Percentiles rank a stretch among this genome's conserved stretches.
phyloP scores from a whole-genome alignment of 305 asterid genomes.

The Euphrasia arctica region DNA sequence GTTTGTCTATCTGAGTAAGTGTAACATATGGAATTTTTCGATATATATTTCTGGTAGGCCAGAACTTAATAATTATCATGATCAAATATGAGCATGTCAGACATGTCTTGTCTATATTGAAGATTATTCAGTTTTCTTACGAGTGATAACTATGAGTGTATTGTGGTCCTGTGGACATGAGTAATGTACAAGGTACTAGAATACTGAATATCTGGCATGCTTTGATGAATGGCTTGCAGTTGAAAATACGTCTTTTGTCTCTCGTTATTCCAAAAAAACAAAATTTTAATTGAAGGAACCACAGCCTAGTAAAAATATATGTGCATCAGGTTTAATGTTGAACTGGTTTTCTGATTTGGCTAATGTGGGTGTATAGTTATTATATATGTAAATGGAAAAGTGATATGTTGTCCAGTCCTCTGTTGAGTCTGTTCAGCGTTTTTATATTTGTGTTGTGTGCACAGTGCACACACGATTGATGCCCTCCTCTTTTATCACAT shows the following conservation, averaged over 20 bases:
- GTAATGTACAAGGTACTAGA: constrained; percentile 12
- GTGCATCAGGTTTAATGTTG: neutral
- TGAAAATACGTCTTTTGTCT: constrained; percentile 11
- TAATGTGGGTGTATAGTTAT: constrained; percentile 2
- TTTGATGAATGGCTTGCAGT: constrained; percentile 15
- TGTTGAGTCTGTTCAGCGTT: neutral
- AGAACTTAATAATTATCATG: constrained; percentile 7
- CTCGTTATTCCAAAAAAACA: constrained; percentile 14
- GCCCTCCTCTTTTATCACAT: neutral
- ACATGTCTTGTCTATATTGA: constrained; percentile 14
- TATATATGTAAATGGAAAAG: constrained; percentile 2
- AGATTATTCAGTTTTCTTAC: constrained; percentile 12
- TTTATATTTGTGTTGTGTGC: neutral
- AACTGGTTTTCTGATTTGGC: constrained; percentile 12
- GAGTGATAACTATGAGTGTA: constrained; percentile 20
- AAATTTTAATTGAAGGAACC: neutral
- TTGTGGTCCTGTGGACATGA: neutral
- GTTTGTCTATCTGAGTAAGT: constrained; percentile 65
- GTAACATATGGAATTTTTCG: constrained; percentile 4
- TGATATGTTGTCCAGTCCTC: neutral
- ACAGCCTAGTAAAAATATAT: constrained; percentile 1
- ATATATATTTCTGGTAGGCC: constrained; percentile 4
- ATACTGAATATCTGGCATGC: constrained; percentile 6
- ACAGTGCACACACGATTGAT: neutral
- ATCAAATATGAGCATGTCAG: constrained; percentile 10